Evolutionary conservation across 23 red algal species (phyloP), one percentile per base, ranked within the genome.

Genomic region (Gracilariopsis chorda): DNA sequence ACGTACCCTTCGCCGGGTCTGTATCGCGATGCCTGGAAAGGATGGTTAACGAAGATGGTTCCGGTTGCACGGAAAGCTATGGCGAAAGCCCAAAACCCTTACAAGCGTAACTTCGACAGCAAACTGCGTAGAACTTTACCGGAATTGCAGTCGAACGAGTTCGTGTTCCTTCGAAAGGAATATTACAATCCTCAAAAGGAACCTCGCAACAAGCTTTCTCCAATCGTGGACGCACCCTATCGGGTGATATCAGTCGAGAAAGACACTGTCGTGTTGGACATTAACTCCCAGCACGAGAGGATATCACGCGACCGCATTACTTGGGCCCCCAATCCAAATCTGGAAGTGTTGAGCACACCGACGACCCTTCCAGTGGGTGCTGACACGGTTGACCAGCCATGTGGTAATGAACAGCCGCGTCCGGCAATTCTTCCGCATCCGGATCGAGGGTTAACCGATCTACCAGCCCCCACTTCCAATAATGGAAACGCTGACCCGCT

Each of bases 81-180:
- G 44, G 77, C 44, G 29, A 81, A 55, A 45, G 48, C 48, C 20
- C 77, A 53, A 55, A 10, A 44, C 45, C 0, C 19, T 20, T 57
- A 1, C 51, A 81, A 81, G 77, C 44, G 51, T 35, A 37, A 81
- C 37, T 81, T 81, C 40, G 77, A 81, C 28, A 36, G 33, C 2
- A 21, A 49, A 11, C 37, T 81, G 21, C 77, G 1, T 23, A 25
- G 3, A 55, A 19, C 55, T 7, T n/a, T 60, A 12, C 19, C 55
- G 7, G 29, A 12, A 7, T 27, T 60, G 6, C 8, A 5, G 19
- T 19, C 29, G 21, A n/a, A 60, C 55, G 55, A 60, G 7, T 60
- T 60, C 55, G 55, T 60, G 4, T 60, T 60, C 19, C 7, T 60
- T 5, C 55, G 55, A 7, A 60, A 60, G 55, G 55, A 60, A 5